Evolutionary conservation across 2,329 filamentous ascomycete genomes (phyloP).

Genomic region (Penicillium thymicola): DNA sequence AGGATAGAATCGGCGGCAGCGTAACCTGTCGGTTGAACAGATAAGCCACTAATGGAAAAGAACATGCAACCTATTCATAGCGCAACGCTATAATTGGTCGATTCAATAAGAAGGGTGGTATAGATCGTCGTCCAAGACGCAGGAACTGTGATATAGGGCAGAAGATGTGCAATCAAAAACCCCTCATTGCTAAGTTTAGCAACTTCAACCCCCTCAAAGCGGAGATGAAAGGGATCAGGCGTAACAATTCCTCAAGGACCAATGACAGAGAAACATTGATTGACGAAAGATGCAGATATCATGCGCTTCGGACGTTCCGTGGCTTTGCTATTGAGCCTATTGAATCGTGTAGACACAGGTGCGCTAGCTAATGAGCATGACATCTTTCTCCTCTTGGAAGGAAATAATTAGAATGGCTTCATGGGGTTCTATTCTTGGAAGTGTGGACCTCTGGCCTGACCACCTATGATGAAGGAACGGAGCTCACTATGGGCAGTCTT

Average conservation of each 20-base stretch:
- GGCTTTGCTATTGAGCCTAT: neutral
- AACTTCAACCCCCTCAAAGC: neutral
- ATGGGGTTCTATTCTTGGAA: neutral
- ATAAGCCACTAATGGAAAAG: neutral
- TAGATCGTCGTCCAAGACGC: neutral
- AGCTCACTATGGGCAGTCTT: neutral
- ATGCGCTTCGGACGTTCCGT: neutral
- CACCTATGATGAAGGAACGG: neutral
- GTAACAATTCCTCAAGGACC: neutral
- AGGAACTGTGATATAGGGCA: neutral
- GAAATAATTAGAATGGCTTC: neutral
- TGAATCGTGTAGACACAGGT: too few species aligned
- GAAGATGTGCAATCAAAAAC: neutral
- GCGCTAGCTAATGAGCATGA: neutral
- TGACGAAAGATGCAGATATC: neutral
- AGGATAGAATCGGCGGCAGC: neutral
- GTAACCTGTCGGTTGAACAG: neutral
- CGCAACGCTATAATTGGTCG: neutral
- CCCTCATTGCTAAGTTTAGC: slow-evolving; percentile 1
- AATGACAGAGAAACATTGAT: neutral
- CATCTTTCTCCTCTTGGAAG: neutral
- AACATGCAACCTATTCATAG: neutral
- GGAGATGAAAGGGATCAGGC: neutral
- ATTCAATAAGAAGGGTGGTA: neutral
- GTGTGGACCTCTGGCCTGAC: neutral